Evolutionary conservation across 352 stramenopile genomes (phyloP).

Genomic region (Pythium aquatile): DNA sequence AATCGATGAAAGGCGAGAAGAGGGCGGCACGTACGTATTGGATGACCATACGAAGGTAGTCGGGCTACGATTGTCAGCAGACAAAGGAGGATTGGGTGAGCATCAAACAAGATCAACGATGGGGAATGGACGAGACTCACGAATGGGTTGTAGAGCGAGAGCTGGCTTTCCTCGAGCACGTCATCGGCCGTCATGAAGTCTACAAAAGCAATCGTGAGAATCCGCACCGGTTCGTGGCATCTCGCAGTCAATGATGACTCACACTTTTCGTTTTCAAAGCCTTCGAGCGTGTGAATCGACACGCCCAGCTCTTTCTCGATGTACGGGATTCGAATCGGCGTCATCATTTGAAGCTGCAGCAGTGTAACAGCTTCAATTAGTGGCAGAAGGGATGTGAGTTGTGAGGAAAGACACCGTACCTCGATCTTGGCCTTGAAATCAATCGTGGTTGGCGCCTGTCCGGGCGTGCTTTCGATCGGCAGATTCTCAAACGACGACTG

Average conservation of each 20-base stretch:
- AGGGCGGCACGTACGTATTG: conserved; percentile 61
- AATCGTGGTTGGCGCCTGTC: conserved; percentile 29
- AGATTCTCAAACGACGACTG: conserved; percentile 80
- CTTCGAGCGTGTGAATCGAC: conserved; percentile 74
- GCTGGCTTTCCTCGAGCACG: conserved; percentile 78
- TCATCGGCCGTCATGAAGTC: conserved; percentile 85
- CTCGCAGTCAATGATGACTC: conserved; percentile 1
- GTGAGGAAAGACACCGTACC: conserved; percentile 30
- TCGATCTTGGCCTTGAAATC: conserved; percentile 83
- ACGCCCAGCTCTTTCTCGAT: conserved; percentile 75
- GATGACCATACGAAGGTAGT: conserved; percentile 87
- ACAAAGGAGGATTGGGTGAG: no score
- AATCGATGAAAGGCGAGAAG: not conserved
- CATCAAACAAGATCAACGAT: no score
- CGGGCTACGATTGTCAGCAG: conserved; percentile 36
- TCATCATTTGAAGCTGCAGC: conserved; percentile 84
- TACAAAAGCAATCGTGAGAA: conserved; percentile 12
- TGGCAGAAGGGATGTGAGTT: no score
- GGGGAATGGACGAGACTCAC: conserved; percentile 32
- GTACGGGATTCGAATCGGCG: conserved; percentile 84
- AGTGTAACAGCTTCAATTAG: no score
- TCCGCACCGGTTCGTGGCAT: no score
- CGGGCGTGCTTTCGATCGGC: conserved; percentile 30
- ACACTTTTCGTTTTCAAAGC: conserved; percentile 83
- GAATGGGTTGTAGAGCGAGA: conserved; percentile 80